phyloP scores from a whole-genome alignment of 768 basidiomycete genomes.

The Phanerochaete sordida region DNA sequence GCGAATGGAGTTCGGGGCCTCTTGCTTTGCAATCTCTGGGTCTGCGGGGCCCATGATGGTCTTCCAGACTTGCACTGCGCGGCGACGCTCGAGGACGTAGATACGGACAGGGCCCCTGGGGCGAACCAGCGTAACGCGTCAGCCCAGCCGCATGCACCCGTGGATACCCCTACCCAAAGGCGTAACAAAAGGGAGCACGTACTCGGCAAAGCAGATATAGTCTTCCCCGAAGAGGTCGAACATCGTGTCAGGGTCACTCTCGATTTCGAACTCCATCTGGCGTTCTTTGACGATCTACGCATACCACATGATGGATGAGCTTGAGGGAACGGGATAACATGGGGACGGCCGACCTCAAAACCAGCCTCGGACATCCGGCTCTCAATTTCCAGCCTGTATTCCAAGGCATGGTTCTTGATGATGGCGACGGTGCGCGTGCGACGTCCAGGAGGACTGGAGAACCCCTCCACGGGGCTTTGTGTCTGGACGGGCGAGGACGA shows the following conservation, averaged over 20 bases:
- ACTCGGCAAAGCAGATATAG: slow-evolving; percentile 72
- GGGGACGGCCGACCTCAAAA: slow-evolving; percentile 63
- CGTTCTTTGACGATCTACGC: slow-evolving; percentile 79
- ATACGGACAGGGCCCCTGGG: slow-evolving; percentile 85
- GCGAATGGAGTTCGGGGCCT: slow-evolving; percentile 65
- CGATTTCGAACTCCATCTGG: slow-evolving; percentile 85
- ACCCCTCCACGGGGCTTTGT: not conserved
- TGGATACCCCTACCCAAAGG: not conserved
- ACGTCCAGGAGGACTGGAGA: not conserved
- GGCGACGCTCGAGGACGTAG: slow-evolving; percentile 80
- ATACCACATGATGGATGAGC: slow-evolving; percentile 2
- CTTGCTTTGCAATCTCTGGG: slow-evolving; percentile 49
- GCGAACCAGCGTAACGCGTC: not conserved
- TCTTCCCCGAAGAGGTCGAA: slow-evolving; percentile 81
- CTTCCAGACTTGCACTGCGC: slow-evolving; percentile 77
- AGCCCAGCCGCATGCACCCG: not conserved
- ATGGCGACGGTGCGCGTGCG: slow-evolving; percentile 73
- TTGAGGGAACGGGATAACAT: slow-evolving; percentile 11
- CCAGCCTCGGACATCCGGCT: slow-evolving; percentile 72
- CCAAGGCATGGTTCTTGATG: slow-evolving; percentile 77
- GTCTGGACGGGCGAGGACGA: not conserved
- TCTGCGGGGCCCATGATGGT: slow-evolving; percentile 72
- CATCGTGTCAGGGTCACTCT: slow-evolving; percentile 75
- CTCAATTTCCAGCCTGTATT: slow-evolving; percentile 77
- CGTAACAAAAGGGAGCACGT: slow-evolving; percentile 29